Conservation (phyloP, 2,329 filamentous ascomycete genomes). For the Coniochaeta prunicola region DNA sequence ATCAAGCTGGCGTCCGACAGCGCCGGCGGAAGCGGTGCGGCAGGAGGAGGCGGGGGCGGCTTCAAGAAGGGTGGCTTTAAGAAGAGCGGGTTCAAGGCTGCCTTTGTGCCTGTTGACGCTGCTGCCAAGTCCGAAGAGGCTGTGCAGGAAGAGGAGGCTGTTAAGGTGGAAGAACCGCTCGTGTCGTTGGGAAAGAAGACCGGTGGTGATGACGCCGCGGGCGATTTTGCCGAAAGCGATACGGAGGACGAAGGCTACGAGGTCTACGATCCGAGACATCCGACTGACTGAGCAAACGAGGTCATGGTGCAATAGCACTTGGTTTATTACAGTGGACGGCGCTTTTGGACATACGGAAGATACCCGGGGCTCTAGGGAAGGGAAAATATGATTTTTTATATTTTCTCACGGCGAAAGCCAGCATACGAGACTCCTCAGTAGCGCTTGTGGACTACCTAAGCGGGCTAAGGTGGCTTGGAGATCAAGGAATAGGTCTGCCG, state of each 20-base stretch:
- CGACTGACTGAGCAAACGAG: slow-evolving; percentile 45
- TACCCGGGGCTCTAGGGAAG: not conserved
- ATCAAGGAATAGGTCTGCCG: not conserved
- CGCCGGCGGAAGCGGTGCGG: slow-evolving; percentile 18
- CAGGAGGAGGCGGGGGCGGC: slow-evolving; percentile 30
- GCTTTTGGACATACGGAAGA: not conserved
- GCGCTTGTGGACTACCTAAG: too few relatives aligned
- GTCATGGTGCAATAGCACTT: not conserved
- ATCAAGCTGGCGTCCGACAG: slow-evolving; percentile 49
- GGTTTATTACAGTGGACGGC: not conserved
- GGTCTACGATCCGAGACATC: slow-evolving; percentile 54
- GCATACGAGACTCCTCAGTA: not conserved
- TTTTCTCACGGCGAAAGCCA: not conserved
- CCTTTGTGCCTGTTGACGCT: slow-evolving; percentile 51
- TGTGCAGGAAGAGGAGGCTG: slow-evolving; percentile 1
- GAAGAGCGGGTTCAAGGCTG: slow-evolving; percentile 76
- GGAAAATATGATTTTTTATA: not conserved
- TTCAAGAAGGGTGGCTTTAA: slow-evolving; percentile 70
- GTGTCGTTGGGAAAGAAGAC: slow-evolving; percentile 9
- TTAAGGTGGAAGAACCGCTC: slow-evolving; percentile 9
- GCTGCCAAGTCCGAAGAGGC: slow-evolving; percentile 16
- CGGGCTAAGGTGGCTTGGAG: not conserved
- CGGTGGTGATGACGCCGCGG: slow-evolving; percentile 11
- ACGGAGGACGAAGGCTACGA: slow-evolving; percentile 67
- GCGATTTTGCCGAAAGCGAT: slow-evolving; percentile 46